Conservation (phyloP, 371 early-diverging fungal genomes). For the Haplosporangium sp. region DNA sequence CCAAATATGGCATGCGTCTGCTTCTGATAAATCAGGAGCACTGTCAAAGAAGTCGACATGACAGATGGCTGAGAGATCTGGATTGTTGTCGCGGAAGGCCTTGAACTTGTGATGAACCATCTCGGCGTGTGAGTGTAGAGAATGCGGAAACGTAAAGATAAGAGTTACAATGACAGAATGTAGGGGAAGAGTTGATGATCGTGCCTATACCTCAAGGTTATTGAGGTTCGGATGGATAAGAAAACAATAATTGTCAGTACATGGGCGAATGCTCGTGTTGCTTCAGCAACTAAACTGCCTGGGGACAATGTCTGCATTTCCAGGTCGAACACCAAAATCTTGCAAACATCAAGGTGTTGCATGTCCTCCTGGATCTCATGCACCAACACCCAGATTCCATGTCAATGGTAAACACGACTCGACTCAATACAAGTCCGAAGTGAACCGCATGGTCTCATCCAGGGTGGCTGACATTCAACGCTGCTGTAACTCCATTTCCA, state of each 20-base stretch:
- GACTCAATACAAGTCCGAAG: slow-evolving; percentile 1
- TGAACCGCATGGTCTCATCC: slow-evolving; percentile 32
- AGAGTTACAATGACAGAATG: neutral
- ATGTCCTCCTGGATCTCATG: slow-evolving; percentile 26
- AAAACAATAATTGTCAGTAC: too few species aligned
- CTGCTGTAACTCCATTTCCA: too few species aligned
- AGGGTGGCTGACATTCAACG: slow-evolving; percentile 9
- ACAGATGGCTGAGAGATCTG: slow-evolving; percentile 16
- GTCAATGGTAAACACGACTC: slow-evolving; percentile 19
- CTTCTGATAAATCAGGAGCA: slow-evolving; percentile 15
- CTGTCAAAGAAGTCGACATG: slow-evolving; percentile 24
- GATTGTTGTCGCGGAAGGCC: slow-evolving; percentile 10
- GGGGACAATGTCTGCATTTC: slow-evolving; percentile 16
- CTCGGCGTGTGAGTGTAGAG: neutral
- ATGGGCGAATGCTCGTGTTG: too few species aligned
- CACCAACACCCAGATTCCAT: slow-evolving; percentile 27
- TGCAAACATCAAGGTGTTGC: too few species aligned
- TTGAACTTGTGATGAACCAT: slow-evolving; percentile 24
- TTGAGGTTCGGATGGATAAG: too few species aligned
- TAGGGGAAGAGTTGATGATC: too few species aligned
- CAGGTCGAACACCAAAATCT: neutral
- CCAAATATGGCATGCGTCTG: slow-evolving; percentile 22
- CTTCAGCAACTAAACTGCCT: too few species aligned
- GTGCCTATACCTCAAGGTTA: too few species aligned
- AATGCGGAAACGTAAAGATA: slow-evolving; percentile 5